Conservation (phyloP, 1,139 yeast genomes). For the Casaregolazyma suthepensis region DNA sequence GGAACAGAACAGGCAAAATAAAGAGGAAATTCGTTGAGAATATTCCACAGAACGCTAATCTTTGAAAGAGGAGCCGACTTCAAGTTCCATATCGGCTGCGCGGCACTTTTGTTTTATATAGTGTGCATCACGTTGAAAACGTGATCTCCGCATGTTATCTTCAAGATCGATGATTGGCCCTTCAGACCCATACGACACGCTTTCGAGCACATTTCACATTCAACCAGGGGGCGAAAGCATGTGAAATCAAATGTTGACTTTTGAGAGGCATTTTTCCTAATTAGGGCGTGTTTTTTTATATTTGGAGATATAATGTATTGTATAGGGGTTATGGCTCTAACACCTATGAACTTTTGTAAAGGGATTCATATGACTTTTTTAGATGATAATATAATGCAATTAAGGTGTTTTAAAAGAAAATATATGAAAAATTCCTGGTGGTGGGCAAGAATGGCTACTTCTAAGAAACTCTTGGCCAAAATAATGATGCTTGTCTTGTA, state of each 20-base stretch:
- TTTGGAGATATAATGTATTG: not conserved
- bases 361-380: no score
- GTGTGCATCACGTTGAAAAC: conserved; percentile 1
- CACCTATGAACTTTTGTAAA: no score
- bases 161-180: conserved; percentile 3
- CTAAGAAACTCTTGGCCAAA: no score
- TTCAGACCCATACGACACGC: not conserved
- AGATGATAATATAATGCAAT: no score
- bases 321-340: not conserved
- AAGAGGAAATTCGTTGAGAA: not conserved
- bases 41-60: not conserved
- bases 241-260: not conserved
- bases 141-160: conserved; percentile 6
- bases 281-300: not conserved
- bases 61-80: not conserved
- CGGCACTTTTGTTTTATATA: not conserved
- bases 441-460: no score
- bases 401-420: no score
- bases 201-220: not conserved
- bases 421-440: no score
- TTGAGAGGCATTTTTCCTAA: not conserved
- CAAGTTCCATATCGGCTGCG: not conserved
- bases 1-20: not conserved
- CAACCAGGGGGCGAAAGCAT: not conserved
- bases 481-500: not conserved